These are phyloP conservation scores for Rhizophora apiculata DNA, from an alignment of 345 rosid species.

Conservation along the genomic window DNA sequence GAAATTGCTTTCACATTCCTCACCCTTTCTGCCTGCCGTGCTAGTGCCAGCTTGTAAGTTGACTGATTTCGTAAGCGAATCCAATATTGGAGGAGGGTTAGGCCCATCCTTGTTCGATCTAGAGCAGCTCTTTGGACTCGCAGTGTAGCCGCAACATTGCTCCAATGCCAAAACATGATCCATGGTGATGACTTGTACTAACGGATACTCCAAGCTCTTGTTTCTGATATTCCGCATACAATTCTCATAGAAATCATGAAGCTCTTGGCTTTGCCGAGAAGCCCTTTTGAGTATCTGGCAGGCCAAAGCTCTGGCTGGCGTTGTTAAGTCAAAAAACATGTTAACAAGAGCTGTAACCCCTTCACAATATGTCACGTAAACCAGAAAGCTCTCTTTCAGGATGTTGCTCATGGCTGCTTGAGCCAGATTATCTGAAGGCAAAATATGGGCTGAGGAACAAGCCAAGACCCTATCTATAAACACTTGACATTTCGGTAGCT, in stretches of 20 bases:
- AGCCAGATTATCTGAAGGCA: constrained; percentile 38
- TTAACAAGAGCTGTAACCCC: constrained; percentile 49
- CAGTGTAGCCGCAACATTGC: constrained; percentile 34
- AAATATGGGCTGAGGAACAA: constrained; percentile 38
- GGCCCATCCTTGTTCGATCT: neutral
- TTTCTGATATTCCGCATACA: constrained; percentile 45
- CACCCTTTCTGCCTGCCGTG: neutral
- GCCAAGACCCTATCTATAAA: constrained; percentile 60
- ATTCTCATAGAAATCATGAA: constrained; percentile 46
- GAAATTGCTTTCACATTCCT: constrained; percentile 8
- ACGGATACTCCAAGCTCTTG: constrained; percentile 64
- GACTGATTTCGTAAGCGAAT: constrained; percentile 16
- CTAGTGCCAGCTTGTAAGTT: constrained; percentile 10
- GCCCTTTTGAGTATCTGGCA: constrained; percentile 65
- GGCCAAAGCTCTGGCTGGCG: constrained; percentile 58
- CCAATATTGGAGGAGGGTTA: constrained; percentile 11
- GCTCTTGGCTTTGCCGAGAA: constrained; percentile 50
- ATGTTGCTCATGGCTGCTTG: constrained; percentile 61
- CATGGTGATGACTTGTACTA: constrained; percentile 50
- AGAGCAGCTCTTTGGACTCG: neutral
- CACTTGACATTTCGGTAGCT: constrained; percentile 63
- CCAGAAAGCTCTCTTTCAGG: constrained; percentile 87
- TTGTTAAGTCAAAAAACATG: constrained; percentile 63
- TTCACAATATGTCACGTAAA: constrained; percentile 49
- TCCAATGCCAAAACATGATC: constrained; percentile 63